These are phyloP conservation scores for Houttuynia cordata DNA, from an alignment of 164 flowering plant species.

Conservation along the genomic window DNA sequence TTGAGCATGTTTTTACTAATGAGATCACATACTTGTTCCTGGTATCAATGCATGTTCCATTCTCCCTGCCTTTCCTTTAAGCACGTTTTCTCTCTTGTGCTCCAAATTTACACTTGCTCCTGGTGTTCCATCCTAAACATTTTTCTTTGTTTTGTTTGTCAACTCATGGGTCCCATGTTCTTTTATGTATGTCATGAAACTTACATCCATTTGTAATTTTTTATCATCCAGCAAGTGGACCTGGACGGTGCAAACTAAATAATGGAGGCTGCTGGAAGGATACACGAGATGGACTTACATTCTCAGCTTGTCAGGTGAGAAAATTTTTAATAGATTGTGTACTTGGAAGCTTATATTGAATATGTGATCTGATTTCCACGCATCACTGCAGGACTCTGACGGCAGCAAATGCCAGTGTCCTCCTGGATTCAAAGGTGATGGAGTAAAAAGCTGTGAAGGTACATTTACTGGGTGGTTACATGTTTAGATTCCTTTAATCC, in stretches of 20 bases:
- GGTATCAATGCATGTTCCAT: no score
- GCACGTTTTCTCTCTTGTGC: neutral
- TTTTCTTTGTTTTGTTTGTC: neutral
- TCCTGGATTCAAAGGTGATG: slow-evolving; percentile 80
- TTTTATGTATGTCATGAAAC: neutral
- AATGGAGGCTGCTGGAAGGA: slow-evolving; percentile 98
- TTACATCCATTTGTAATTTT: neutral
- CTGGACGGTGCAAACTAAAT: slow-evolving; percentile 80
- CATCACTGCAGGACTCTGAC: slow-evolving; percentile 34
- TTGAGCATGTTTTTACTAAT: no score
- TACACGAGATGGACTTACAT: slow-evolving; percentile 44
- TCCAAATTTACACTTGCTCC: neutral
- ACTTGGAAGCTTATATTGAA: neutral
- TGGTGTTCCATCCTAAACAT: neutral
- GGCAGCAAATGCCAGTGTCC: slow-evolving; percentile 67
- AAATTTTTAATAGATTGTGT: slow-evolving; percentile 1
- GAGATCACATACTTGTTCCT: no score
- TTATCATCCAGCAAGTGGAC: slow-evolving; percentile 69
- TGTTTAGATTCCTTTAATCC: neutral
- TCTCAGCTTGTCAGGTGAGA: slow-evolving; percentile 81
- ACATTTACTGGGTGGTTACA: slow-evolving; percentile 4
- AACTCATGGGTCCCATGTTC: neutral
- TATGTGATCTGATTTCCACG: slow-evolving; percentile 5
- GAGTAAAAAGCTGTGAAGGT: slow-evolving; percentile 76
- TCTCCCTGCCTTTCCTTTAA: no score